Evolutionary conservation across 306 rosid species (phyloP).

Genomic region (Corylus americana): DNA sequence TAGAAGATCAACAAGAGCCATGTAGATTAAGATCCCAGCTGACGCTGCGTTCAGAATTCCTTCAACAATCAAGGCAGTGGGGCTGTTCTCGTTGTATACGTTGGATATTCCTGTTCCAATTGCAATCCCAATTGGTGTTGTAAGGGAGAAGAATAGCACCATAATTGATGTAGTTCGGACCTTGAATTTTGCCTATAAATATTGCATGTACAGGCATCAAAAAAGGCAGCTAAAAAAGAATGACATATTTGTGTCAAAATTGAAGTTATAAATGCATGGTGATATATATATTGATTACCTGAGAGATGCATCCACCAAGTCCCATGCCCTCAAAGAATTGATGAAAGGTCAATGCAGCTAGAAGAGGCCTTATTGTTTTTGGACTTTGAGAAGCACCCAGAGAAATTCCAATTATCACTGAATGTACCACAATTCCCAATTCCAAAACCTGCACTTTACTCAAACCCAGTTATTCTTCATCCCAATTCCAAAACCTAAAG

Average conservation of each 20-base stretch:
- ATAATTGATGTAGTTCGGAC: slow-evolving; percentile 20
- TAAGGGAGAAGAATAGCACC: slow-evolving; percentile 55
- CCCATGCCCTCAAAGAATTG: slow-evolving; percentile 95
- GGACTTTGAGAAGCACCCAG: slow-evolving; percentile 78
- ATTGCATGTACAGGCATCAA: too few relatives aligned
- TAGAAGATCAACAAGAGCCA: slow-evolving; percentile 55
- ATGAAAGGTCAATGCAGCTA: slow-evolving; percentile 78
- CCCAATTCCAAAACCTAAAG: too few relatives aligned
- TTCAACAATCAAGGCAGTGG: slow-evolving; percentile 50
- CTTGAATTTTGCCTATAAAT: slow-evolving; percentile 45
- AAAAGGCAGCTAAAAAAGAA: too few relatives aligned
- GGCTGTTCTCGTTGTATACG: slow-evolving; percentile 43
- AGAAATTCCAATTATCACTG: slow-evolving; percentile 74
- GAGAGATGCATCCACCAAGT: slow-evolving; percentile 79
- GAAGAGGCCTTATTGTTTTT: slow-evolving; percentile 55
- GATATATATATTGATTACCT: slow-evolving; percentile 38
- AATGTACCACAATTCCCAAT: slow-evolving; percentile 80
- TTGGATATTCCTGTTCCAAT: slow-evolving; percentile 49
- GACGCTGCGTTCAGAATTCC: slow-evolving; percentile 60
- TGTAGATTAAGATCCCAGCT: slow-evolving; percentile 60
- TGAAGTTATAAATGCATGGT: too few relatives aligned
- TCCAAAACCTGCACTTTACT: slow-evolving; percentile 55
- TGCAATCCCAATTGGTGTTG: slow-evolving; percentile 59
- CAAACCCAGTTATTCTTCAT: background rate
- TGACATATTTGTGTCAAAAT: too few relatives aligned